Evolutionary conservation across 306 rosid species (phyloP), one percentile per base, ranked within the genome.

Genomic region (Elaeagnus macrophylla): DNA sequence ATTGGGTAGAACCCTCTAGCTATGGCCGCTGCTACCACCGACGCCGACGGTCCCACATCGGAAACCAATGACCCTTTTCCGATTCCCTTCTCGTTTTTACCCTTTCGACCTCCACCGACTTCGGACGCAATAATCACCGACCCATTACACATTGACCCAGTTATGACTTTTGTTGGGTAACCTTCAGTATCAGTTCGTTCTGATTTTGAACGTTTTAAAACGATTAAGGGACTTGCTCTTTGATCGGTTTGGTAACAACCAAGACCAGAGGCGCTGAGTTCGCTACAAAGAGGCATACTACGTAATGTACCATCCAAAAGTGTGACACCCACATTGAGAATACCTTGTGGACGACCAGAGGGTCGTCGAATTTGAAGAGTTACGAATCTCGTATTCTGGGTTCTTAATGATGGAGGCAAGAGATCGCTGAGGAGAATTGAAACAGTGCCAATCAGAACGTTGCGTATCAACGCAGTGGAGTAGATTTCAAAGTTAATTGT

Each of bases 311-410:
- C 74, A 43, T 86, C 89, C 1, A 83, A 59, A 0, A 86, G 72
- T 2, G 77, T 55, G 7, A 69, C 74, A 0, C 94, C 89, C 9
- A 91, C 55, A 60, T 87, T 84, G 8, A 91, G 84, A 40, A 79
- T 79, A 14, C 97, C 97, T 43, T 83, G 79, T 0, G 89, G 81
- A 0, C 89, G 87, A 17, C 96, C 97, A 0, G 93, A 86, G 0
- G 96, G 93, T 0, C 87, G 79, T 17, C 86, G 83, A 39, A 91
- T 61, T 58, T 86, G 96, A 7, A 91, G 74, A 0, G 83, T 69
- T 3, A 84, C 57, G 53, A 80, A 76, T 4, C 84, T 60, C 53
- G 72, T 25, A 59, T 70, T 77, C 1, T 59, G 48, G 2, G 59
- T 32, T 1, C 19, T 37, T 0, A 60, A 6, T 0, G 77, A 60